These are phyloP conservation scores for Aspergillus luchuensis DNA, from an alignment of 2,329 filamentous ascomycete species.

Conservation along the genomic window DNA sequence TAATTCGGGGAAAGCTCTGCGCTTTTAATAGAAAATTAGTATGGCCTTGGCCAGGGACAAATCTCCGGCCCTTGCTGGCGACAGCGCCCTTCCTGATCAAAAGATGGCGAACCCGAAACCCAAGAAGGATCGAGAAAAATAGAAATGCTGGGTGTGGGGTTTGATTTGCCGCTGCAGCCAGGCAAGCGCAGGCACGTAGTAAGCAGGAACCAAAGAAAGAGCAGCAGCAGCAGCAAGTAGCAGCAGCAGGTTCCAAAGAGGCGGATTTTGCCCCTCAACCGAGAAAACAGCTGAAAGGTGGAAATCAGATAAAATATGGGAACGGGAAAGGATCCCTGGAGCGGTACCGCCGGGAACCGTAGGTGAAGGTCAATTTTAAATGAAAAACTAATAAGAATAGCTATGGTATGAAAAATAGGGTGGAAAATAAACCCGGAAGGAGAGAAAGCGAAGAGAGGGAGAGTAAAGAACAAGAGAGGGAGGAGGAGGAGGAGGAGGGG, in stretches of 20 bases:
- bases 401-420: background rate
- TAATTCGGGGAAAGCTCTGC: background rate
- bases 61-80: slow-evolving; percentile 23
- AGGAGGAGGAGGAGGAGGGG: background rate
- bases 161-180: slow-evolving; percentile 34
- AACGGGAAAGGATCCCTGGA: slow-evolving; percentile 1
- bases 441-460: background rate
- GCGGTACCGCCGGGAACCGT: background rate
- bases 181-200: slow-evolving; percentile 26
- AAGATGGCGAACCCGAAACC: background rate
- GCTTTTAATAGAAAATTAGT: slow-evolving; percentile 5
- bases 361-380: background rate
- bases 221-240: background rate
- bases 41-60: slow-evolving; percentile 7
- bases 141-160: slow-evolving; percentile 25
- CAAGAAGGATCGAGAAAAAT: slow-evolving; percentile 11
- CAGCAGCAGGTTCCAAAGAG: slow-evolving; percentile 4
- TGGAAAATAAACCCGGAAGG: background rate
- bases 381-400: background rate
- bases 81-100: slow-evolving; percentile 16
- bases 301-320: background rate
- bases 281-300: background rate
- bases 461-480: slow-evolving; percentile 3
- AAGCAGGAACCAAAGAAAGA: background rate
- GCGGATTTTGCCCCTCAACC: slow-evolving; percentile 9